A percentile compares a stretch with the other conserved stretches of the same genome.
Evolutionary conservation across 139 green algal genomes (phyloP).

Genomic region (Spirogloea muscicola): DNA sequence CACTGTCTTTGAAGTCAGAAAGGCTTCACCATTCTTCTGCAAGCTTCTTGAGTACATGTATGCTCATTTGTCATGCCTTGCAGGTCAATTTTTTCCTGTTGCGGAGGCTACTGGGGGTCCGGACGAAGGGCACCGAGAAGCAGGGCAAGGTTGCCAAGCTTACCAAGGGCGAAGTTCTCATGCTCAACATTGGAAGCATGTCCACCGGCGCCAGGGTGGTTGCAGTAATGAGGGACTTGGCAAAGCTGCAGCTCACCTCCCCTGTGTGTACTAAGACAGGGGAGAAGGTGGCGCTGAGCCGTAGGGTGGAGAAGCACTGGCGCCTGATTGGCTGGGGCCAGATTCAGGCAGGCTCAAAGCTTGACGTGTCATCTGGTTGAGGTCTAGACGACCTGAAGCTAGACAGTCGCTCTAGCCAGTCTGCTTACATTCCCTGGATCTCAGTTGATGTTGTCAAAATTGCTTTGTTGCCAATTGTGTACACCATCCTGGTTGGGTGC

Average conservation of each 20-base stretch:
- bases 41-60: too few species aligned
- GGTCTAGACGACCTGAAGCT: too few species aligned
- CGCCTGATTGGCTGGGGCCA: conserved; percentile 95
- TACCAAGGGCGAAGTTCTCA: conserved; percentile 94
- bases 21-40: too few species aligned
- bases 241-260: conserved; percentile 93
- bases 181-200: conserved; percentile 99
- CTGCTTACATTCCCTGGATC: too few species aligned
- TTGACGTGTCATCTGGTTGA: conserved; percentile 59
- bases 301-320: conserved; percentile 98
- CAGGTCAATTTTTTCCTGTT: conserved; percentile 95
- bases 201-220: conserved; percentile 92
- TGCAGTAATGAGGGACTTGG: conserved; percentile 89
- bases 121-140: conserved; percentile 77
- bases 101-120: conserved; percentile 89
- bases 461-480: too few species aligned
- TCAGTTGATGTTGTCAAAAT: too few species aligned
- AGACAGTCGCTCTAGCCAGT: too few species aligned
- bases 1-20: too few species aligned
- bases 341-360: conserved; percentile 80
- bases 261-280: conserved; percentile 88
- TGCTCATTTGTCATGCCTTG: too few species aligned
- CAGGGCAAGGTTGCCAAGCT: conserved; percentile 92
- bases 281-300: conserved; percentile 91
- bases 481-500: too few species aligned